Conservation (phyloP, 129 eudicot species). For the Chrysanthemum lavandulifolium region DNA sequence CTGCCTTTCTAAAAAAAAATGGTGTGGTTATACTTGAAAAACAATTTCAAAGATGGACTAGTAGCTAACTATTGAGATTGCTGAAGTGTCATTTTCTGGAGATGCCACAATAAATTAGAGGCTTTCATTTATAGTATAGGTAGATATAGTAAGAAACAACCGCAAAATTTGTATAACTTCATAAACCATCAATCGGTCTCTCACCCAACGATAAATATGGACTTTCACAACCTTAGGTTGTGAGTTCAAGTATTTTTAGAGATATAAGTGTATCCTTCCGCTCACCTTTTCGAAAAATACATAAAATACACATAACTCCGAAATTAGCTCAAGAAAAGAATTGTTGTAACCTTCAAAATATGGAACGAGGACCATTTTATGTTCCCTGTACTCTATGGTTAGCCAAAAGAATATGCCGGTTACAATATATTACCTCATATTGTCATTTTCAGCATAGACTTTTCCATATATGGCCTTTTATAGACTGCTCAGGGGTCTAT, state of each 20-base stretch:
- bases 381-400: background rate
- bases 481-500: conserved; percentile 42
- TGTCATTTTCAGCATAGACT: background rate
- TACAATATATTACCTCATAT: background rate
- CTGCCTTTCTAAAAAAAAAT: too few relatives aligned
- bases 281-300: background rate
- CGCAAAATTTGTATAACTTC: background rate
- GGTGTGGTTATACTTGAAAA: too few relatives aligned
- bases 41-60: too few relatives aligned
- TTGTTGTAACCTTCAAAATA: background rate
- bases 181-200: background rate
- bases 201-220: background rate
- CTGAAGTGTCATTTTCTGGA: too few relatives aligned
- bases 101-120: too few relatives aligned
- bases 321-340: background rate
- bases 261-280: background rate
- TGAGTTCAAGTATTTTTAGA: background rate
- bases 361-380: background rate
- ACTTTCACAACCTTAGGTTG: background rate
- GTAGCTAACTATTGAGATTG: too few relatives aligned
- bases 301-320: too few relatives aligned
- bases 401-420: background rate
- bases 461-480: conserved; percentile 25
- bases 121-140: too few relatives aligned
- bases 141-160: background rate